Evolutionary conservation across 169 alveolate genomes (phyloP), one percentile per base, ranked within the genome.

Genomic region (Plasmodium reichenowi): DNA sequence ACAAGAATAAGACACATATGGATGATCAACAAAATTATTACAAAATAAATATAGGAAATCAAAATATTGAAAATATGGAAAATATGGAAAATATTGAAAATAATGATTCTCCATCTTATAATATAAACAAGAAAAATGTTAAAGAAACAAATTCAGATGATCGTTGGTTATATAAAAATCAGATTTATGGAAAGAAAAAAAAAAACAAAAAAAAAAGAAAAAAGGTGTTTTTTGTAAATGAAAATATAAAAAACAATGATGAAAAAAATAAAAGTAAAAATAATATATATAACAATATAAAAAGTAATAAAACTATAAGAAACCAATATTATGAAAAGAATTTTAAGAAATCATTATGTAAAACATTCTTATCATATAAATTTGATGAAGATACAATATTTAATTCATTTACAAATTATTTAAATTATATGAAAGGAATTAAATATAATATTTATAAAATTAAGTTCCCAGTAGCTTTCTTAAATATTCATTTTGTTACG

Each of bases 381-480:
- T 63, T 63, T 20, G 56, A 76, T 43, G 70, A 76, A 63, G 13
- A 13, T 13, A 9, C 56, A 1, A 67, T 56, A 13, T 86, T 20
- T 62, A 86, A 22, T 60, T 86, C 86, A 2, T 86, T 60, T 66
- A 86, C 71, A 54, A 86, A 86, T 47, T 86, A 86, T 64, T 12
- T 86, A 66, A 66, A 86, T 66, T 86, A 86, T 24, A 86, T 70
- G 17, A 86, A 86, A 48, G 92, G 92, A 2, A 86, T 72, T 13
- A 86, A 54, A 86, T 86, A 86, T 38, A 86, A 86, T 20, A 86
- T 86, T 22, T 72, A 86, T 56, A 86, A 60, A 86, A 72, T 86
- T 12, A 86, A 86, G 38, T 26, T 86, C 47, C 92, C 92, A 12
- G 2, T 60, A 1, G 17, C 45, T 17, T 86, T 86, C 60, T 66